Conservation (phyloP, 1,139 yeast genomes). For the Protomyces lactucae-debilis region DNA sequence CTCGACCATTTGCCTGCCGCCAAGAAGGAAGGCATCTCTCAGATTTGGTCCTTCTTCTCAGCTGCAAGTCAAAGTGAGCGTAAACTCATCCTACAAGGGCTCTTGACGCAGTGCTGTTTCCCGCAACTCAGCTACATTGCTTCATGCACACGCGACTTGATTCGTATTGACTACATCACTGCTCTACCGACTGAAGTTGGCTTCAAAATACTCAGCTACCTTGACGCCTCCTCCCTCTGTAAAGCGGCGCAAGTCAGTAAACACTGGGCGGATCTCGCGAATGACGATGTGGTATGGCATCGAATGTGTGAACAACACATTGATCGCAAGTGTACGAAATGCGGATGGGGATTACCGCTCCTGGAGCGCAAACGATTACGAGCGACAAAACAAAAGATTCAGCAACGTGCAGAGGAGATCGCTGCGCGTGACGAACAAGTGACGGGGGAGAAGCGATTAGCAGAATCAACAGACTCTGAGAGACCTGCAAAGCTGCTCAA, state of each 20-base stretch:
- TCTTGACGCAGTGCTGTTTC: slow-evolving; percentile 85
- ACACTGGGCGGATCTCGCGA: slow-evolving; percentile 82
- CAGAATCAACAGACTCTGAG: background rate
- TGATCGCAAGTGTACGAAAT: slow-evolving; percentile 91
- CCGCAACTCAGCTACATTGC: slow-evolving; percentile 85
- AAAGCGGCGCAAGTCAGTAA: slow-evolving; percentile 88
- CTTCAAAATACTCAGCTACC: slow-evolving; percentile 74
- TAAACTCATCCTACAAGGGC: slow-evolving; percentile 71
- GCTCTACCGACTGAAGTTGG: slow-evolving; percentile 82
- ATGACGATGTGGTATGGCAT: slow-evolving; percentile 96
- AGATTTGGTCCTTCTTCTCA: slow-evolving; percentile 73
- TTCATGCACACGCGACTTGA: slow-evolving; percentile 68
- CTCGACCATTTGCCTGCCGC: slow-evolving; percentile 52
- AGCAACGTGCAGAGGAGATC: slow-evolving; percentile 29
- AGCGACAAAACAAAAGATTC: slow-evolving; percentile 33
- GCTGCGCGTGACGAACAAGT: slow-evolving; percentile 1
- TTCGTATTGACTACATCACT: slow-evolving; percentile 80
- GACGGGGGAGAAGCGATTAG: background rate
- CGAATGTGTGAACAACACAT: slow-evolving; percentile 98
- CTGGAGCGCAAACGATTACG: slow-evolving; percentile 48
- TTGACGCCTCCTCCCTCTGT: slow-evolving; percentile 87
- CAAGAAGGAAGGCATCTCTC: slow-evolving; percentile 67
- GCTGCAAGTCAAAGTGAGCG: slow-evolving; percentile 68
- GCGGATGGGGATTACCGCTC: slow-evolving; percentile 98
- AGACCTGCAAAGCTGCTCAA: background rate